These are phyloP conservation scores for Lactifluus subvellereus DNA, from an alignment of 768 basidiomycete species.

Conservation along the genomic window DNA sequence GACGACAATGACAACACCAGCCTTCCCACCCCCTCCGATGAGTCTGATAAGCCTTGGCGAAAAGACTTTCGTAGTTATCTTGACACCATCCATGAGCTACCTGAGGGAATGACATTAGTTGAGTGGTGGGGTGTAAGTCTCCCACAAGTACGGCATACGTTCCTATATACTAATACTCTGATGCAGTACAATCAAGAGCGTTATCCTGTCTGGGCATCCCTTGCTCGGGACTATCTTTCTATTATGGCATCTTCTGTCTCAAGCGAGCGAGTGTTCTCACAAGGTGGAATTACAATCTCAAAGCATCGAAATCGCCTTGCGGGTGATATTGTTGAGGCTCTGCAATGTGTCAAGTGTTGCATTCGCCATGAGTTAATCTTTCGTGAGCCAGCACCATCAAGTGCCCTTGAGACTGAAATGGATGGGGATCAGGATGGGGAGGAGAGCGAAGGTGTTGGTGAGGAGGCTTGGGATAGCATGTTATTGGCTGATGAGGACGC, in stretches of 20 bases:
- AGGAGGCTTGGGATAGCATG: not conserved
- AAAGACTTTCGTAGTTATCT: no score
- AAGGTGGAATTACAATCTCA: not conserved
- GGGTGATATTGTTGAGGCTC: not conserved
- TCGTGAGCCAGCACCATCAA: not conserved
- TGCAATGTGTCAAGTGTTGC: not conserved
- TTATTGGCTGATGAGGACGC: not conserved
- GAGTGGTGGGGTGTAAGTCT: no score
- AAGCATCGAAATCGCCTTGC: not conserved
- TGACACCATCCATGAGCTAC: no score
- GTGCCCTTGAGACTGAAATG: not conserved
- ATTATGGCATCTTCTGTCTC: not conserved
- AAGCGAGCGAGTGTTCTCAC: not conserved
- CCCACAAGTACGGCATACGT: no score
- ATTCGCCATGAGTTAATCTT: not conserved
- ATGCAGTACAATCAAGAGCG: no score
- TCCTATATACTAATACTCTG: no score
- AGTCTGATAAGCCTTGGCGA: no score
- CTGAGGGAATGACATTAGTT: no score
- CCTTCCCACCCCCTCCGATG: no score
- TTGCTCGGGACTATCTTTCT: not conserved
- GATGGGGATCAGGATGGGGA: no score
- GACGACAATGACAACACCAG: no score
- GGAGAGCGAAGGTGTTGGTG: not conserved
- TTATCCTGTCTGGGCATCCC: no score